Evolutionary conservation across 2,329 filamentous ascomycete species (phyloP), one percentile per base, ranked within the genome.

Genomic region (Colletotrichum sp.): DNA sequence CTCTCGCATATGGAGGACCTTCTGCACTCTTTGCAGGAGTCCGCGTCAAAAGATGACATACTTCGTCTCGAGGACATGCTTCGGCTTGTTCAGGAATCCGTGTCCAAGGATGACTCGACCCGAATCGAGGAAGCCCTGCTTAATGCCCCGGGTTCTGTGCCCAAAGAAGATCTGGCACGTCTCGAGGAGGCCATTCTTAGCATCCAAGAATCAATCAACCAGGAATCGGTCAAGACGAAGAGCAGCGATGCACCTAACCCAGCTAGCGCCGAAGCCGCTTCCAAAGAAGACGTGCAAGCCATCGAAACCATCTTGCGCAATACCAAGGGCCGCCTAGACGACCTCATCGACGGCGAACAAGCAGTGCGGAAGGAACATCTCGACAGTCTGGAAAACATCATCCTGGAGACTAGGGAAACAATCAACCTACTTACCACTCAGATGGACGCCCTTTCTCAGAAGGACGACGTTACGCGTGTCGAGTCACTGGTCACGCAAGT

Each of bases 301-400:
- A 96, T 99, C 75, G 96, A 98, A 84, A 98, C 94, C 0, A 92
- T 99, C 65, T 89, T 99, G 15, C 92, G 94, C 57, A 98, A 98
- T 82, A 96, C 96, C 36, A 98, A 98, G 83, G 92, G 93, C 7
- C 95, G 95, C 63, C 88, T 99, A 12, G 96, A 98, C 75, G 96
- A 98, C 75, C 84, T 92, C 24, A 91, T 98, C 66, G 91, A 96
- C 67, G 90, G 92, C 5, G 94, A 96, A 39, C 92, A 94, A 73
- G 88, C 92, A 3, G 92, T 96, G 12, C 89, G 89, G 71, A 93
- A 92, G 80, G 91, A 93, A 39, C 91, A 93, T 69, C 84, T 93
- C 30, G 91, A 93, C 78, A 88, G 90, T 2, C 88, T 96, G 5
- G 95, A 97, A 80, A 83, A 86, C 7, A 82, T 91, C 7, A 88